Evolutionary conservation across 345 rosid species (phyloP), one percentile per base, ranked within the genome.

Genomic region (Aquilaria yunnanensis): DNA sequence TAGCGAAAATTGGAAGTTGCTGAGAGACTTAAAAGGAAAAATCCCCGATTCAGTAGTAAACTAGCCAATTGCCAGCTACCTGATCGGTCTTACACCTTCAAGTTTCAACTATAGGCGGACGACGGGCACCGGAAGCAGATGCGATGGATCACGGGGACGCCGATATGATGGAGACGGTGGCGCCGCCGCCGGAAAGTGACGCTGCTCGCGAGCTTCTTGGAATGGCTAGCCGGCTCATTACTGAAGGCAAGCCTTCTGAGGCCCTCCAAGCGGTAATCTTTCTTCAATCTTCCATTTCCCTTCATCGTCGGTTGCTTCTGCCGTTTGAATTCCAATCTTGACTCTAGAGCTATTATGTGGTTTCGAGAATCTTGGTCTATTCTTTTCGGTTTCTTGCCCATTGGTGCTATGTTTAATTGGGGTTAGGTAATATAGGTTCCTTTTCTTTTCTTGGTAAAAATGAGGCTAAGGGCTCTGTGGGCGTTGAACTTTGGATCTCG

Each of bases 211-310:
- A 83, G 70, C 66, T 88, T 16, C 84, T 90, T 65, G 23, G 85
- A 47, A 70, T 75, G 63, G 97, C 97, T 62, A 90, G 89, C 63
- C 81, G 72, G 52, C 88, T 86, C 70, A 74, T 86, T 75, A 70
- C 77, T 71, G 81, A 86, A 74, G 97, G 97, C 58, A 75, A 86
- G 50, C 97, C 95, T 48, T 75, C 96, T 14, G 81, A 88, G 79
- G 97, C 97, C 68, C 97, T 94, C 49, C 95, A 85, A 74, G 84
- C 89, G 85, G 99, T 94, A 78, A 64, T 58, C 48, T 50, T 33
- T 33, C 9, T 56, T 6, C 16, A 31, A 14, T 48, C 32, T 49
- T 57, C 41, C 14, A 41, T 34, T 8, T 61, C 45, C 30, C 57
- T 11, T 55, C 23, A 37, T 6, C 43, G 2, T 2, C 31, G 34